A percentile compares a stretch with the other conserved stretches of the same genome.
These are phyloP conservation scores for Vickermania spadyakhi DNA, from an alignment of 208 protist species.

Conservation along the genomic window DNA sequence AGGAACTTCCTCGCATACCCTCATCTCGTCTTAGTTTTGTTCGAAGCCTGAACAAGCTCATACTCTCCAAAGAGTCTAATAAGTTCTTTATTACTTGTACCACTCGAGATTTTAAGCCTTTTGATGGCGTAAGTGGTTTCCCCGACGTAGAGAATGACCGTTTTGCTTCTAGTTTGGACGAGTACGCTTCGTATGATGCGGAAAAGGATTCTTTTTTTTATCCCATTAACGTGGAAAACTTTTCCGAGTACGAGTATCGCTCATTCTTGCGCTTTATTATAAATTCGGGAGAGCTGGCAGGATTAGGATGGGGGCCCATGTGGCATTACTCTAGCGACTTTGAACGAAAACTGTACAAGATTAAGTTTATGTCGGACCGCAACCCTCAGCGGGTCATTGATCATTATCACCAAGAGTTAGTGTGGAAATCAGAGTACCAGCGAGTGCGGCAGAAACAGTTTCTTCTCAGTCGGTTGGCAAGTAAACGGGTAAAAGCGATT, in stretches of 20 bases:
- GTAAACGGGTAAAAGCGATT: too few relatives aligned
- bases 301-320: conserved; percentile 88
- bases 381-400: conserved; percentile 88
- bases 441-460: conserved; percentile 87
- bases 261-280: conserved; percentile 80
- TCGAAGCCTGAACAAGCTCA: conserved; percentile 81
- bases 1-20: conserved; percentile 85
- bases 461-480: conserved; percentile 54
- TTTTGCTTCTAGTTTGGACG: conserved; percentile 73
- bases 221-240: conserved; percentile 78
- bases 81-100: conserved; percentile 89
- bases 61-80: conserved; percentile 78
- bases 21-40: conserved; percentile 83
- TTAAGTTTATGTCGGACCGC: conserved; percentile 81
- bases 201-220: conserved; percentile 88
- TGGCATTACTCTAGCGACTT: conserved; percentile 89
- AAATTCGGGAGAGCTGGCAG: conserved; percentile 85
- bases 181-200: conserved; percentile 83
- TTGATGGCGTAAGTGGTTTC: conserved; percentile 82
- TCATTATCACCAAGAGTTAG: conserved; percentile 89
- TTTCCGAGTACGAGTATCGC: conserved; percentile 87
- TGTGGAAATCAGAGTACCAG: conserved; percentile 87
- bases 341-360: conserved; percentile 90
- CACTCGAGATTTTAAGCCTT: conserved; percentile 84
- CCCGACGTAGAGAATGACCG: conserved; percentile 72